Evolutionary conservation across 2,329 filamentous ascomycete genomes (phyloP), one percentile per base, ranked within the genome.

Genomic region (Grosmannia serpens): DNA sequence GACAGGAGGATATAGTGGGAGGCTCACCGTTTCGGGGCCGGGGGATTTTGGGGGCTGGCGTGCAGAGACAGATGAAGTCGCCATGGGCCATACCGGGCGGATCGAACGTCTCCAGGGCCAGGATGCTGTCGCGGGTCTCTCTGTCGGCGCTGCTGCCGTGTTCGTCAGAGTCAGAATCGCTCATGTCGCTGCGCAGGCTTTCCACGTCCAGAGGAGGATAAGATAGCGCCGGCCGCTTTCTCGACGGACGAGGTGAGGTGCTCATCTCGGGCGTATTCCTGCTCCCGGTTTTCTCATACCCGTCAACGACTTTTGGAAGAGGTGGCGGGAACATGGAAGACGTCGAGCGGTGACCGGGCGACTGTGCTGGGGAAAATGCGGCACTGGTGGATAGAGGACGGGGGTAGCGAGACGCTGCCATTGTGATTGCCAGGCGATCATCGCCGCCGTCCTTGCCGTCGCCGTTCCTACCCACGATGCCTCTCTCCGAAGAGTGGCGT

Each of bases 21-120:
- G 9, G 50, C 80, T 71, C 71, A 84, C 81, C 80, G 66, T 84
- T 84, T 53, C 80, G 73, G 58, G 81, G 81, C 59, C 81, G 73
- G 3, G 80, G 81, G 53, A 83, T 77, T 66, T 82, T 83, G 5
- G 79, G 79, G 22, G 76, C 74, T 51, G 78, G 78, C 15, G 78
- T 75, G 65, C 81, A 84, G 61, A 83, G 72, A 68, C 81, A 84
- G 38, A 82, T 77, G 53, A 75, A 66, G 53, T 80, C 77, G 56
- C 71, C 62, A 44, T 58, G 51, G 0, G 49, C 20, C 3, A 47
- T 20, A 11, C 41, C 38, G 31, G 27, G 38, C 8, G 57, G n/a
- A 8, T 56, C 47, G 6, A 33, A 44, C 5, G 35, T 26, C 17
- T 51, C 20, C 10, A 60, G n/a, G 8, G 49, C 17, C 29, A 41